Percentiles rank a stretch among this genome's conserved stretches.
Conservation (phyloP, 1,284 basidiomycete genomes). For the Leccinum ambiguum region DNA sequence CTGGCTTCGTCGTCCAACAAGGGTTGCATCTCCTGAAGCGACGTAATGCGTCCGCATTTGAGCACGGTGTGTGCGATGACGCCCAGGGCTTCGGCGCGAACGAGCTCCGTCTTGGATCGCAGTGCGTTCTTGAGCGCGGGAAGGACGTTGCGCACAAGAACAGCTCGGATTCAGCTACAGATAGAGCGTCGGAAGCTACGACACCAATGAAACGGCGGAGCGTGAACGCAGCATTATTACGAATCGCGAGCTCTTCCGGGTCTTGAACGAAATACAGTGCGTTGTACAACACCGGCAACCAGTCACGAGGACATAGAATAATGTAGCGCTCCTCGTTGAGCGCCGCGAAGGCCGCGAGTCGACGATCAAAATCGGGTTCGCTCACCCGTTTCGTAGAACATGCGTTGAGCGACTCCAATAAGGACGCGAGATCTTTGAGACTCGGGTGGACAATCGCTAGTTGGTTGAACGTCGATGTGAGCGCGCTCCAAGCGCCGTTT, state of each 20-base stretch:
- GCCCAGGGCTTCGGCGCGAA: slow-evolving; percentile 82
- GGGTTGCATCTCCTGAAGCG: slow-evolving; percentile 77
- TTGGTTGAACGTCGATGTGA: slow-evolving; percentile 64
- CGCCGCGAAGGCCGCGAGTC: slow-evolving; percentile 74
- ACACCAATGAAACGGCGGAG: slow-evolving; percentile 80
- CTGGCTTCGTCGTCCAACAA: slow-evolving; percentile 95
- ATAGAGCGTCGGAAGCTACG: slow-evolving; percentile 28
- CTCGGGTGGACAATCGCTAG: slow-evolving; percentile 54
- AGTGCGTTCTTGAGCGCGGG: slow-evolving; percentile 85
- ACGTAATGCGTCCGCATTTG: slow-evolving; percentile 58
- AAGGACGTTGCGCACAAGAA: slow-evolving; percentile 70
- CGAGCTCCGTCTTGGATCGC: slow-evolving; percentile 81
- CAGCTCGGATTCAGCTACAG: slow-evolving; percentile 37
- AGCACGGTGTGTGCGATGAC: slow-evolving; percentile 81
- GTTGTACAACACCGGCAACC: slow-evolving; percentile 87
- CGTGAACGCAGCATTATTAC: slow-evolving; percentile 78
- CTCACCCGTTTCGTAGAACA: slow-evolving; percentile 83
- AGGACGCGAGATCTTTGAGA: slow-evolving; percentile 48
- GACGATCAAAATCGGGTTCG: slow-evolving; percentile 92
- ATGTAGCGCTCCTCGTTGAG: slow-evolving; percentile 68
- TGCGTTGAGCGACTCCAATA: slow-evolving; percentile 80
- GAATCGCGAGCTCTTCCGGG: slow-evolving; percentile 84
- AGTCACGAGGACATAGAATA: slow-evolving; percentile 57
- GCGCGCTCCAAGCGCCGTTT: slow-evolving; percentile 64
- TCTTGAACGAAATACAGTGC: slow-evolving; percentile 89